A percentile compares a stretch with the other conserved stretches of the same genome.
These are phyloP conservation scores for Phialocephala subalpina DNA, from an alignment of 2,329 filamentous ascomycete species.

Conservation along the genomic window DNA sequence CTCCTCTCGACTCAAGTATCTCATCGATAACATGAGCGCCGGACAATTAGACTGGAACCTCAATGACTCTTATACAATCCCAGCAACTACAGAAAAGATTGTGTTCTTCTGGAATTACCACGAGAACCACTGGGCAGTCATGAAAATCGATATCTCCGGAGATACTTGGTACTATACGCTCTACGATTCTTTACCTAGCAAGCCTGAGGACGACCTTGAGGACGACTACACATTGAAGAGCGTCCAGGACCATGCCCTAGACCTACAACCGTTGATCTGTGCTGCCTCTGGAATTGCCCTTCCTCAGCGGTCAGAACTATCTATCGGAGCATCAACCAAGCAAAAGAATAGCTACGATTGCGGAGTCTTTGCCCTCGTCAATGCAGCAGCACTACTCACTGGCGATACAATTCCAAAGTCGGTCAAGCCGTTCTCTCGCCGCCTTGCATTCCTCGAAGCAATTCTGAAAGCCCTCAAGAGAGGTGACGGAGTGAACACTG, in stretches of 20 bases:
- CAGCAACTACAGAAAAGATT: neutral
- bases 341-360: neutral
- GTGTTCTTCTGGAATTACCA: neutral
- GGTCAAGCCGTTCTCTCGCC: neutral
- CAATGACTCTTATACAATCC: neutral
- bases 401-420: neutral
- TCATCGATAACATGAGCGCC: neutral
- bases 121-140: neutral
- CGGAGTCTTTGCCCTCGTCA: neutral
- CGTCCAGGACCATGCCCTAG: neutral
- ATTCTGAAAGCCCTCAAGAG: neutral
- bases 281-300: neutral
- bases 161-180: neutral
- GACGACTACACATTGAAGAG: neutral
- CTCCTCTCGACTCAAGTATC: neutral
- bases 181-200: neutral
- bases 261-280: neutral
- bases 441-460: neutral
- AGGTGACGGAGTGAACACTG: neutral
- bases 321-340: neutral
- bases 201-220: too few relatives aligned
- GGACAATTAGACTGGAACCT: neutral
- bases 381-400: neutral
- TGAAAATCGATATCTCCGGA: neutral
- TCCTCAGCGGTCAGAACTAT: neutral